Conservation (phyloP, 352 stramenopile genomes). For the Chrysophaeum taylorii region DNA sequence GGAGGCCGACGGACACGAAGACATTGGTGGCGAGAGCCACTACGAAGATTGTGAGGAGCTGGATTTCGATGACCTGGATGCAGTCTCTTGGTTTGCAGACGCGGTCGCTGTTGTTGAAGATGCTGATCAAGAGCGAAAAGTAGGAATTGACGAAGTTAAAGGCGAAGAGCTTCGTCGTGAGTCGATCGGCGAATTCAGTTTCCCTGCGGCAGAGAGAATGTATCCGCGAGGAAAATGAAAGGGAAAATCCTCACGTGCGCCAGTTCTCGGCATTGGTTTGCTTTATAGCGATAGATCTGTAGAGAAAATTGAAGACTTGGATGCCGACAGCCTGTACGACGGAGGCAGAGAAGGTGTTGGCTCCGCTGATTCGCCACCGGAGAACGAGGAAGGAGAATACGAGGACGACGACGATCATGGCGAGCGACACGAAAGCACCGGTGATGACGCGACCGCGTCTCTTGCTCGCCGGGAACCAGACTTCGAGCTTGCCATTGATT, state of each 20-base stretch:
- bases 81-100: neutral
- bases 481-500: neutral
- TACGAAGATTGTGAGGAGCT: neutral
- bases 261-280: neutral
- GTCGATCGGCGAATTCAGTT: neutral
- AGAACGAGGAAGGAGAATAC: neutral
- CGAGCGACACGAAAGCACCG: neutral
- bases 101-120: neutral
- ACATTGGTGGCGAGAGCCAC: neutral
- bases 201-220: too few relatives aligned
- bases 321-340: neutral
- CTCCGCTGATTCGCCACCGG: neutral
- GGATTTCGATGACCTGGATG: neutral
- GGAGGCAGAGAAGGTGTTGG: neutral
- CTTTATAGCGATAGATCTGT: neutral
- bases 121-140: neutral
- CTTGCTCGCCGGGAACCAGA: neutral
- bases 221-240: too few relatives aligned
- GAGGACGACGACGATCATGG: neutral
- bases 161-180: constrained; percentile 1
- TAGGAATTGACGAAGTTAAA: constrained; percentile 1
- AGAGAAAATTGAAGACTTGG: neutral
- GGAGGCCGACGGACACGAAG: neutral
- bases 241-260: too few relatives aligned
- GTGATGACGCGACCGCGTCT: neutral